A percentile compares a stretch with the other conserved stretches of the same genome.
Evolutionary conservation across 129 eudicot genomes (phyloP).

Genomic region (Pittosporum tobira): DNA sequence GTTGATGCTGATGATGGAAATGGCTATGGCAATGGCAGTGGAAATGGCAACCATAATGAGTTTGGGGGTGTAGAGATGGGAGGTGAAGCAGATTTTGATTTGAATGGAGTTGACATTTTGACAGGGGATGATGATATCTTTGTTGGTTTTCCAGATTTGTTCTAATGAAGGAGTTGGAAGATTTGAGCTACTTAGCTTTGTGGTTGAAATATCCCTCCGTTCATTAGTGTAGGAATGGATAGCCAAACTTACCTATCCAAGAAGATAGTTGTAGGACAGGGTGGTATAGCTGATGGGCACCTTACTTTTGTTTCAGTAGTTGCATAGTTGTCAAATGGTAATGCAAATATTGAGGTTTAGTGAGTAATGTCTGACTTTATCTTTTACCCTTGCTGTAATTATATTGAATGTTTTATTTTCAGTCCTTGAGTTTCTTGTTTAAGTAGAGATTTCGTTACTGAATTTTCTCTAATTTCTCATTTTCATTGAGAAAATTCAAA

Average conservation of each 20-base stretch:
- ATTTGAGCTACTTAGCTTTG: constrained; percentile 14
- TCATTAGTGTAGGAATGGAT: constrained; percentile 6
- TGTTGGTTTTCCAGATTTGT: constrained; percentile 25
- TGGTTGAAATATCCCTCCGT: constrained; percentile 5
- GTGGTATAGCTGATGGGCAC: constrained; percentile 12
- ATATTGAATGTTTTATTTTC: too few relatives aligned
- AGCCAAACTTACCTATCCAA: too few relatives aligned
- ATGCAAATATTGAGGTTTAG: constrained; percentile 12
- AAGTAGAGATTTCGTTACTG: too few relatives aligned
- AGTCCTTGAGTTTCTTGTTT: too few relatives aligned
- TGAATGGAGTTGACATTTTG: constrained; percentile 24
- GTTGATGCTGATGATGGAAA: constrained; percentile 12
- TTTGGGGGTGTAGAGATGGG: constrained; percentile 5
- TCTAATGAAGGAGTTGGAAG: constrained; percentile 6
- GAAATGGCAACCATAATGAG: too few relatives aligned
- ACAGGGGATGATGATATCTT: constrained; percentile 44
- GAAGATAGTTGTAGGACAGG: too few relatives aligned
- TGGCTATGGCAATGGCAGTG: neutral
- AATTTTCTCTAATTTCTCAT: too few relatives aligned
- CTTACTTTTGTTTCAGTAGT: constrained; percentile 10
- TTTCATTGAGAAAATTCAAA: too few relatives aligned
- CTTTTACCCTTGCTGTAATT: neutral
- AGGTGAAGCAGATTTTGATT: neutral
- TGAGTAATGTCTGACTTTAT: neutral
- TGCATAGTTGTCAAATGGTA: constrained; percentile 7